These are phyloP conservation scores for Hypoxylon sp. DNA, from an alignment of 2,329 filamentous ascomycete species.

Conservation along the genomic window DNA sequence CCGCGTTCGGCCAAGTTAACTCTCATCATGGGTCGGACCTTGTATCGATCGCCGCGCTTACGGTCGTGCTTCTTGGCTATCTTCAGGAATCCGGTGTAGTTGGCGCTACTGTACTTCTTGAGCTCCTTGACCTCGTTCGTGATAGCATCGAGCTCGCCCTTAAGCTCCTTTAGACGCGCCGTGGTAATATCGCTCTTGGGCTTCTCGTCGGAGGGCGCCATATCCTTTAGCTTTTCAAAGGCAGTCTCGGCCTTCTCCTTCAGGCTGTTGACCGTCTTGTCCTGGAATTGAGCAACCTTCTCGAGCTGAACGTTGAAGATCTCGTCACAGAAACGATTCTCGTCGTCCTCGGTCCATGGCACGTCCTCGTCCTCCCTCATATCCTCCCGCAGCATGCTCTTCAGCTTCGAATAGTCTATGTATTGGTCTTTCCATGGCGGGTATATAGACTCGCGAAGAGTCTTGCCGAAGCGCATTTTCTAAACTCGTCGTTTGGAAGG, in stretches of 20 bases:
- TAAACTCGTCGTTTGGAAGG: constrained; percentile 6
- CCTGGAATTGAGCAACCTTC: constrained; percentile 92
- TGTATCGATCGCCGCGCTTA: constrained; percentile 86
- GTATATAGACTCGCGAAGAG: constrained; percentile 82
- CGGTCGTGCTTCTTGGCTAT: constrained; percentile 99
- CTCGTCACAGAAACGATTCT: constrained; percentile 93
- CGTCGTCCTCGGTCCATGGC: constrained; percentile 92
- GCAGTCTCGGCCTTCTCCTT: constrained; percentile 65
- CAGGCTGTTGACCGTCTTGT: constrained; percentile 74
- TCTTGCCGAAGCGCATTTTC: constrained; percentile 93
- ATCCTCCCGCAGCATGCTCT: constrained; percentile 86
- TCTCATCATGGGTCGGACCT: constrained; percentile 90
- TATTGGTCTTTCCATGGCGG: constrained; percentile 92
- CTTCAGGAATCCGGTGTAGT: constrained; percentile 98
- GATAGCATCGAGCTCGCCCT: constrained; percentile 85
- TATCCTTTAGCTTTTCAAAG: constrained; percentile 80
- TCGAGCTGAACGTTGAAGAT: constrained; percentile 94
- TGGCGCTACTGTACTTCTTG: constrained; percentile 94
- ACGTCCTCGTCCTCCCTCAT: constrained; percentile 68
- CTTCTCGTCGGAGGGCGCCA: constrained; percentile 76
- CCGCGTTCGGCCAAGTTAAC: constrained; percentile 87
- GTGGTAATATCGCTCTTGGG: constrained; percentile 62
- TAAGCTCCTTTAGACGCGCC: constrained; percentile 74
- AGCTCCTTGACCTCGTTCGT: constrained; percentile 92
- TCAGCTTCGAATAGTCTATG: constrained; percentile 95